Percentiles rank a stretch among this genome's conserved stretches.
Evolutionary conservation across 1,284 basidiomycete genomes (phyloP).

Genomic region (Sphaerobolus stellatus): DNA sequence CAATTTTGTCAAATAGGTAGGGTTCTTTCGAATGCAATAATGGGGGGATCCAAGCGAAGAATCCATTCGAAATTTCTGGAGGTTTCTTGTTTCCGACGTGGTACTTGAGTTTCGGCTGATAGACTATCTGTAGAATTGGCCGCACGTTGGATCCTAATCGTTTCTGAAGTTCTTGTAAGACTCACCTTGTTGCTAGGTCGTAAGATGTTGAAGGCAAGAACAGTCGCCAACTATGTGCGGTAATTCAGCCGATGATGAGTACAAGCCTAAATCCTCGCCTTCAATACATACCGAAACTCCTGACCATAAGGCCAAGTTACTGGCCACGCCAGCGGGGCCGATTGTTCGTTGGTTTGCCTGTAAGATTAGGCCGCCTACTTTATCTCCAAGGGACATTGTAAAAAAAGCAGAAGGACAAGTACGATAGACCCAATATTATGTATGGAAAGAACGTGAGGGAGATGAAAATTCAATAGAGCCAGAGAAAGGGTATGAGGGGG

Average conservation of each 20-base stretch:
- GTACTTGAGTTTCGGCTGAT: constrained; percentile 88
- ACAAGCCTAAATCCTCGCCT: background rate
- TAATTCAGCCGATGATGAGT: background rate
- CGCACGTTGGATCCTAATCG: background rate
- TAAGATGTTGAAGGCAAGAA: constrained; percentile 73
- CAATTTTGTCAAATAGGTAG: constrained; percentile 86
- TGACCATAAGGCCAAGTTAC: constrained; percentile 76
- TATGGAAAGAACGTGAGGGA: no score
- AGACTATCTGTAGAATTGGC: constrained; percentile 57
- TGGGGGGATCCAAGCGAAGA: constrained; percentile 89
- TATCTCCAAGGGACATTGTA: constrained; percentile 5
- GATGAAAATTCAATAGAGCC: no score
- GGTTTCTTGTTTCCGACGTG: constrained; percentile 79
- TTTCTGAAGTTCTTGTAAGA: constrained; percentile 4
- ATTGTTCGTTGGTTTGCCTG: constrained; percentile 37
- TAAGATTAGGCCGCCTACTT: constrained; percentile 1
- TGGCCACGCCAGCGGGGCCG: constrained; percentile 80
- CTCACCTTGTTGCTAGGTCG: constrained; percentile 75
- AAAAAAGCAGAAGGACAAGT: background rate
- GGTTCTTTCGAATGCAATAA: constrained; percentile 83
- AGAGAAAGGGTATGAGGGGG: background rate
- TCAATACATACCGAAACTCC: constrained; percentile 57
- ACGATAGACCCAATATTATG: background rate
- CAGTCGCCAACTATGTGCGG: constrained; percentile 49
- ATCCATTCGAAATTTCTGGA: constrained; percentile 76